phyloP scores from a whole-genome alignment of 2,329 filamentous ascomycete genomes.

The Xylariaceae sp. region DNA sequence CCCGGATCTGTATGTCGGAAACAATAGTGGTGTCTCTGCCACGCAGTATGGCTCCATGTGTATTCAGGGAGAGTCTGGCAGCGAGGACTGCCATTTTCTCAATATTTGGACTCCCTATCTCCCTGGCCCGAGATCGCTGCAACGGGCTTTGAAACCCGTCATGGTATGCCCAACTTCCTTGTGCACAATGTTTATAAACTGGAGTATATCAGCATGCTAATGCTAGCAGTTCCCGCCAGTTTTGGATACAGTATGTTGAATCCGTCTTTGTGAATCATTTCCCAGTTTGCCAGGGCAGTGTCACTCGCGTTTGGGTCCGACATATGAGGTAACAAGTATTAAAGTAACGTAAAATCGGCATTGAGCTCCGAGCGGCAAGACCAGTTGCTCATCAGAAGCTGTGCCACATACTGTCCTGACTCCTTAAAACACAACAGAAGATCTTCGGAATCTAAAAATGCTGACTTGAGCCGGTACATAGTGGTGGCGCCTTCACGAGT shows the following conservation, averaged over 20 bases:
- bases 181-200: not conserved
- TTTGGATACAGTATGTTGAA: slow-evolving; percentile 18
- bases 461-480: not conserved
- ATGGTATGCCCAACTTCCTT: slow-evolving; percentile 23
- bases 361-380: not conserved
- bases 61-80: slow-evolving; percentile 36
- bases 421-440: not conserved
- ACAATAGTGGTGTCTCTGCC: slow-evolving; percentile 34
- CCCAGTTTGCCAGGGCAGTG: not conserved
- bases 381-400: not conserved
- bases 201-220: not conserved
- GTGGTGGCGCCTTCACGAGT: slow-evolving; percentile 52
- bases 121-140: slow-evolving; percentile 28
- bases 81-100: slow-evolving; percentile 46
- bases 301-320: not conserved
- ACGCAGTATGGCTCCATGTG: slow-evolving; percentile 38
- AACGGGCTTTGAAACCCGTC: slow-evolving; percentile 35
- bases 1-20: slow-evolving; percentile 37
- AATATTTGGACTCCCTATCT: slow-evolving; percentile 44
- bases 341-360: not conserved
- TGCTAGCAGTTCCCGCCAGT: not conserved
- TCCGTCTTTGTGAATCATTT: not conserved
- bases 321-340: not conserved
- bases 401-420: not conserved
- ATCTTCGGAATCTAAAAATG: not conserved